Percentiles rank a stretch among this genome's conserved stretches.
Evolutionary conservation across 202 grass and related monocot genomes (phyloP).

Genomic region (Bolboschoenoplectus hybrid): DNA sequence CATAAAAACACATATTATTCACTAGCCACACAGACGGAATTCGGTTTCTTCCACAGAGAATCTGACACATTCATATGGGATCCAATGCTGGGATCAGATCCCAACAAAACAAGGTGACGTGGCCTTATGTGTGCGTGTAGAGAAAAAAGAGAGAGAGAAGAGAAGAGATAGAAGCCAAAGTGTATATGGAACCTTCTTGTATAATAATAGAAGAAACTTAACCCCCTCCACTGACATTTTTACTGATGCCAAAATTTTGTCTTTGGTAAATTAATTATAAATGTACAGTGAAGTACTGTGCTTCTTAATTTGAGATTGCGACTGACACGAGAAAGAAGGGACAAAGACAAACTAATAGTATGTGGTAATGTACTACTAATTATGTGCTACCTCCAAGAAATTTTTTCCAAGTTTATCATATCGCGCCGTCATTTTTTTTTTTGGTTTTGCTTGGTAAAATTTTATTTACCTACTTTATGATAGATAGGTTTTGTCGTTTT

Average conservation of each 20-base stretch:
- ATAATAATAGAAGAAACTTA: neutral
- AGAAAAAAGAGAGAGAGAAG: neutral
- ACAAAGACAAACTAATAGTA: neutral
- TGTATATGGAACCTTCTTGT: slow-evolving; percentile 18
- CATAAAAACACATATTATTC: neutral
- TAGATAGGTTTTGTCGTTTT: neutral
- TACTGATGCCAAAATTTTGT: neutral
- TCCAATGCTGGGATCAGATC: slow-evolving; percentile 21
- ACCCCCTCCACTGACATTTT: neutral
- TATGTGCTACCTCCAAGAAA: neutral
- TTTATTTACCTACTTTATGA: neutral
- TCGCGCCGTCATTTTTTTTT: slow-evolving; percentile 13
- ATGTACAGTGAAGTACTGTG: slow-evolving; percentile 1
- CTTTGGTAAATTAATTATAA: slow-evolving; percentile 8
- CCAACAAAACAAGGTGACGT: neutral
- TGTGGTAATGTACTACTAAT: neutral
- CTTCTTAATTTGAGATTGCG: slow-evolving; percentile 12
- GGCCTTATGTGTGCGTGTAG: neutral
- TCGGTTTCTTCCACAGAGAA: neutral
- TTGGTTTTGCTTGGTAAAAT: slow-evolving; percentile 2
- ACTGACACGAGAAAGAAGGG: neutral
- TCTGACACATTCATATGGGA: neutral
- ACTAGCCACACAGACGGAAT: neutral
- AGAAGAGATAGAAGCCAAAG: neutral
- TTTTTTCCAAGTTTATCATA: neutral